Evolutionary conservation across 2,329 filamentous ascomycete species (phyloP).

Genomic region (Fusarium sp.): DNA sequence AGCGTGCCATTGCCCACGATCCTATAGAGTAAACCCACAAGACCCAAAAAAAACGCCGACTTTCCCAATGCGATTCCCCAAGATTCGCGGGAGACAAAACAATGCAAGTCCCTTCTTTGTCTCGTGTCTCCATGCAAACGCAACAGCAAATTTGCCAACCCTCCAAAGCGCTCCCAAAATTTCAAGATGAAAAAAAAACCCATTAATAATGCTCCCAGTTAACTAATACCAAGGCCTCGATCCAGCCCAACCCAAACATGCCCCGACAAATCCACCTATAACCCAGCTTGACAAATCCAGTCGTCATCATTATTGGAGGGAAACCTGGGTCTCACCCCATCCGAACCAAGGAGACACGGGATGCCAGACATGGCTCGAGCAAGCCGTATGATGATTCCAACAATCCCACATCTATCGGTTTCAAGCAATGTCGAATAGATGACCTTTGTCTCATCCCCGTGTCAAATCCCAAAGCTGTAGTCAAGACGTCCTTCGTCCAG

Average conservation of each 20-base stretch:
- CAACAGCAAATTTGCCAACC: slow-evolving; percentile 15
- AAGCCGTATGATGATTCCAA: background rate
- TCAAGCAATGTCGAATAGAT: background rate
- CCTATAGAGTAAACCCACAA: slow-evolving; percentile 15
- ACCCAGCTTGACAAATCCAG: background rate
- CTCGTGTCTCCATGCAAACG: slow-evolving; percentile 30
- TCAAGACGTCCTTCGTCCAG: background rate
- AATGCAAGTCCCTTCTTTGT: slow-evolving; percentile 6
- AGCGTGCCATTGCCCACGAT: slow-evolving; percentile 12
- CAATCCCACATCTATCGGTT: background rate
- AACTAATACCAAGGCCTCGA: slow-evolving; percentile 13
- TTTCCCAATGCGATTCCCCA: slow-evolving; percentile 19
- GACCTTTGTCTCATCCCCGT: background rate
- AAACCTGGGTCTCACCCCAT: background rate
- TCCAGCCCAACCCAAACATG: background rate
- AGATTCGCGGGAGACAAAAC: slow-evolving; percentile 21
- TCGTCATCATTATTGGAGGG: background rate
- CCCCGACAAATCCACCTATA: background rate
- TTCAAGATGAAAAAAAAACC: slow-evolving; percentile 10
- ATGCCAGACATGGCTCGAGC: background rate
- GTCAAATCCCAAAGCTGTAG: background rate
- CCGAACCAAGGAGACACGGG: background rate
- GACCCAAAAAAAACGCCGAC: slow-evolving; percentile 23
- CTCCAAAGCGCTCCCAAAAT: slow-evolving; percentile 17
- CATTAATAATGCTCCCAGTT: slow-evolving; percentile 20